Percentiles rank a stretch among this genome's conserved stretches.
Evolutionary conservation across 2,329 filamentous ascomycete genomes (phyloP).

Genomic region (Eutypa lata): DNA sequence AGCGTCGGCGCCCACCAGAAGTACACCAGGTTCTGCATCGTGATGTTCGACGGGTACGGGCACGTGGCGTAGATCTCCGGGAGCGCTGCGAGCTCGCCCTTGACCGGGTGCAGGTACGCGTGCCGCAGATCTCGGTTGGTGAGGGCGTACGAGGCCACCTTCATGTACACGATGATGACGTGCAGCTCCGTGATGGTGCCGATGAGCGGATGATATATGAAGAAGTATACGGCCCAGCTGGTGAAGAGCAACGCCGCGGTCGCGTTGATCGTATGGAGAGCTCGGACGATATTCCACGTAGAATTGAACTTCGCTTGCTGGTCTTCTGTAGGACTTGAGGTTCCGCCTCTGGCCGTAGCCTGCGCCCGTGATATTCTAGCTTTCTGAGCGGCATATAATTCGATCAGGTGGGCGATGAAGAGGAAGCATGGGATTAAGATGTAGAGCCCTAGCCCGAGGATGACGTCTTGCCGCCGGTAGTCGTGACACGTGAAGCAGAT

Average conservation of each 20-base stretch:
- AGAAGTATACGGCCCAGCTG: conserved; percentile 82
- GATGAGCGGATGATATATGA: conserved; percentile 89
- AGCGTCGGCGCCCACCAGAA: conserved; percentile 98
- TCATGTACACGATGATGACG: conserved; percentile 92
- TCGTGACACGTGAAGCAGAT: conserved; percentile 91
- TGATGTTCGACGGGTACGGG: conserved; percentile 90
- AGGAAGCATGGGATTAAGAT: conserved; percentile 87
- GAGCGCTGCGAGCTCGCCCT: conserved; percentile 63
- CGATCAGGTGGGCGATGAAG: conserved; percentile 85
- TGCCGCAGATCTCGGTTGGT: conserved; percentile 95
- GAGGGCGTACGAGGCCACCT: conserved; percentile 92
- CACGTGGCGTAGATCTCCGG: conserved; percentile 80
- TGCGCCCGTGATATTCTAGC: conserved; percentile 65
- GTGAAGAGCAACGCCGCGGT: conserved; percentile 77
- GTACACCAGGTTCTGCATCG: conserved; percentile 80
- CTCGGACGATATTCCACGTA: conserved; percentile 78
- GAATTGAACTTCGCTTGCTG: conserved; percentile 65
- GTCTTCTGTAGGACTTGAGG: conserved; percentile 54
- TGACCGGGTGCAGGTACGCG: conserved; percentile 75
- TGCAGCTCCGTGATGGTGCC: conserved; percentile 89
- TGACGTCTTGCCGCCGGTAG: conserved; percentile 73
- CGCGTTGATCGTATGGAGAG: conserved; percentile 79
- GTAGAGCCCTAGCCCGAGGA: conserved; percentile 75
- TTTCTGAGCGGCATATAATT: conserved; percentile 76
- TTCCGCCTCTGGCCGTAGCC: conserved; percentile 43